Conservation (phyloP, 768 basidiomycete genomes). For the Leccinum fibrillosum region DNA sequence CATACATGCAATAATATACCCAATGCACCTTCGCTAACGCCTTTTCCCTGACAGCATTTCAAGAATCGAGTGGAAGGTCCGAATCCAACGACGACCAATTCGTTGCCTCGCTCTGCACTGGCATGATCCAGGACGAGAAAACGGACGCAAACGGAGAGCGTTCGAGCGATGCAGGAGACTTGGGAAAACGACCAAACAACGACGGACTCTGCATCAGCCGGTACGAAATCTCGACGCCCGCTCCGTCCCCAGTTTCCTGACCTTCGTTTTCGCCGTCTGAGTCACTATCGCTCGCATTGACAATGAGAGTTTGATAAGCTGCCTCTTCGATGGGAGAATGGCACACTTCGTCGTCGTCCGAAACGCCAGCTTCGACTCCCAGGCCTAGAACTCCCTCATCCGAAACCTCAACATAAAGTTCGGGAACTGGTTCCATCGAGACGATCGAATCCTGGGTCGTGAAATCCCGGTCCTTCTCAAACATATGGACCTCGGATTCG, state of each 20-base stretch:
- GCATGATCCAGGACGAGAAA: slow-evolving; percentile 20
- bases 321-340: not conserved
- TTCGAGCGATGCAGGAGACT: slow-evolving; percentile 7
- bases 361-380: slow-evolving; percentile 3
- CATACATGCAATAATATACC: too few relatives aligned
- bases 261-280: not conserved
- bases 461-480: slow-evolving; percentile 7
- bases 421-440: not conserved
- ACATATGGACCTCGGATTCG: slow-evolving; percentile 2
- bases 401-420: not conserved
- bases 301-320: slow-evolving; percentile 4
- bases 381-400: not conserved
- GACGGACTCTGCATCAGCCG: slow-evolving; percentile 8
- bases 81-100: slow-evolving; percentile 17
- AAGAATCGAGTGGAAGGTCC: not conserved
- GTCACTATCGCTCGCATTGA: slow-evolving; percentile 2
- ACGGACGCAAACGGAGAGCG: slow-evolving; percentile 9
- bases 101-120: slow-evolving; percentile 4
- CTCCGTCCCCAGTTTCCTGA: not conserved
- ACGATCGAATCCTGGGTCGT: not conserved
- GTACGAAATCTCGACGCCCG: not conserved
- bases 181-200: slow-evolving; percentile 6
- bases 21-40: not conserved
- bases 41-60: too few relatives aligned
- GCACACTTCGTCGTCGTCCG: not conserved